Conservation (phyloP, 1,139 yeast species). For the Debaryomyces fabryi region DNA sequence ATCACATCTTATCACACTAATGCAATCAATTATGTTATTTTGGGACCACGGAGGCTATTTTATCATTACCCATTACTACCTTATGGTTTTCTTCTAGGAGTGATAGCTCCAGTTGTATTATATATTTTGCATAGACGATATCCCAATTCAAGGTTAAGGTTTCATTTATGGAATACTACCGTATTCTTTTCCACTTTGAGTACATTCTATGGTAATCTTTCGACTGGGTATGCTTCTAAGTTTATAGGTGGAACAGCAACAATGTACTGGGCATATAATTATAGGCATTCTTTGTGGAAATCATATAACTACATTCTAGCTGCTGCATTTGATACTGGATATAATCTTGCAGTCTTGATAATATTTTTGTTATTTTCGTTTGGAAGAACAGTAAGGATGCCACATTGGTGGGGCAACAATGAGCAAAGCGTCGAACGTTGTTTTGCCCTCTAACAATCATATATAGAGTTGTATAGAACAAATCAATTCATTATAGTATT, state of each 20-base stretch:
- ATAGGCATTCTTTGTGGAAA: constrained; percentile 41
- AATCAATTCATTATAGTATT: neutral
- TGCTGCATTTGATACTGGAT: constrained; percentile 55
- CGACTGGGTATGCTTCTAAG: constrained; percentile 53
- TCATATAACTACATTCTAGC: constrained; percentile 50
- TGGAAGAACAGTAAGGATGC: constrained; percentile 34
- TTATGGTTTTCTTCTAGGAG: constrained; percentile 46
- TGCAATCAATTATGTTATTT: constrained; percentile 52
- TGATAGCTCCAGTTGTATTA: constrained; percentile 37
- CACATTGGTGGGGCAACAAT: constrained; percentile 55
- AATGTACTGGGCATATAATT: constrained; percentile 46
- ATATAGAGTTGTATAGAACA: neutral
- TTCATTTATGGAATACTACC: constrained; percentile 49
- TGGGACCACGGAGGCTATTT: constrained; percentile 50
- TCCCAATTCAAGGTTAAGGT: constrained; percentile 22
- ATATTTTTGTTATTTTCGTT: constrained; percentile 41
- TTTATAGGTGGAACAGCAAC: constrained; percentile 50
- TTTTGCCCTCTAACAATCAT: constrained; percentile 24
- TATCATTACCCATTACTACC: constrained; percentile 44
- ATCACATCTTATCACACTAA: constrained; percentile 46
- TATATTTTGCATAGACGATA: constrained; percentile 30
- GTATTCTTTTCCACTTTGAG: constrained; percentile 53
- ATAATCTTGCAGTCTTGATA: constrained; percentile 41
- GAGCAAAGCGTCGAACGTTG: constrained; percentile 45
- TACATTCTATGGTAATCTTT: constrained; percentile 49